phyloP scores from a whole-genome alignment of 2,329 filamentous ascomycete genomes.

The Pseudogymnoascus sp. region DNA sequence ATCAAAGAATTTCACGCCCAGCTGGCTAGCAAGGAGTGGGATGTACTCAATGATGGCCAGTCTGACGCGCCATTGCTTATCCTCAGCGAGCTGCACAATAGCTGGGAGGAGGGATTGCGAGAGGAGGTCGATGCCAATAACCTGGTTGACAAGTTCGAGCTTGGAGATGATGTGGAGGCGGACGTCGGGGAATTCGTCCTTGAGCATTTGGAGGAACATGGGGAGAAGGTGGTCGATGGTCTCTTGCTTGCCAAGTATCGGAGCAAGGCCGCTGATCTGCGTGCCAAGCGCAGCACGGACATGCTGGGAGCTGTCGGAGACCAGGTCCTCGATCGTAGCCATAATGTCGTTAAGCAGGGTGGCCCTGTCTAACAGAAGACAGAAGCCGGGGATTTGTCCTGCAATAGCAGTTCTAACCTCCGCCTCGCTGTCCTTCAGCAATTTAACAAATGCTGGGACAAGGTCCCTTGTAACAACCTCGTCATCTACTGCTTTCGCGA shows the following conservation, averaged over 20 bases:
- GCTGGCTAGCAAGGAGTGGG: conserved; percentile 85
- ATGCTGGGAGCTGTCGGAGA: conserved; percentile 93
- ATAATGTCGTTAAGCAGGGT: conserved; percentile 93
- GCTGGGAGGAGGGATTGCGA: conserved; percentile 94
- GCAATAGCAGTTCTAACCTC: conserved; percentile 96
- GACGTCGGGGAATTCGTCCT: conserved; percentile 97
- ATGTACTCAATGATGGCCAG: conserved; percentile 99
- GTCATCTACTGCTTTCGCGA: conserved; percentile 96
- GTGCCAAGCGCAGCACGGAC: conserved; percentile 91
- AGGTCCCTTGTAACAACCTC: conserved; percentile 91
- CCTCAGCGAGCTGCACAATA: conserved; percentile 93
- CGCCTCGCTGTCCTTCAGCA: conserved; percentile 94
- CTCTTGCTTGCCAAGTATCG: conserved; percentile 95
- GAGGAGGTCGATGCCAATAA: conserved; percentile 94
- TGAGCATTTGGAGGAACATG: conserved; percentile 99
- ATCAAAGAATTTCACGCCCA: conserved; percentile 96
- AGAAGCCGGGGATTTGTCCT: conserved; percentile 97
- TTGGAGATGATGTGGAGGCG: conserved; percentile 99
- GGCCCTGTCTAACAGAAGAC: conserved; percentile 74
- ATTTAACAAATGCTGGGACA: conserved; percentile 92
- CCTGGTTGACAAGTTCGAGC: conserved; percentile 94
- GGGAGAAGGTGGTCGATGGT: conserved; percentile 94
- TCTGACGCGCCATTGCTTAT: conserved; percentile 98
- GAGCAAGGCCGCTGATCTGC: conserved; percentile 92
- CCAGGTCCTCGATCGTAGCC: conserved; percentile 90